Base-by-base conservation (phyloP, 2,329 filamentous ascomycete species). In the Phyllosticta capitalensis region DNA sequence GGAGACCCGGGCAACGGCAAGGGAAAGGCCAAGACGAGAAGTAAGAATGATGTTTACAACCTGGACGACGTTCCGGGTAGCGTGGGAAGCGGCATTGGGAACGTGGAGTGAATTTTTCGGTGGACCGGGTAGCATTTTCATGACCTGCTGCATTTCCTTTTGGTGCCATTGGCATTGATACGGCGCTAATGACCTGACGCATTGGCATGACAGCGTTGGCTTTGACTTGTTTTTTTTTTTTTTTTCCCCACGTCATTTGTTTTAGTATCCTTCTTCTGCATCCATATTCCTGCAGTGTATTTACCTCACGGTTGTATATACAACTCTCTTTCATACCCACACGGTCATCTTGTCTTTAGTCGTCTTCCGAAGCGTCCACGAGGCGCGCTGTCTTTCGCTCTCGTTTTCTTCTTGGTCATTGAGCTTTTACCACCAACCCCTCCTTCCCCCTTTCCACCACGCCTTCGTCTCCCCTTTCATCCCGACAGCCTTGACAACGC, bases 41-140 rank as follows among this genome's bases (percentile, higher is more conserved):
- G 69, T 9, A 68, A 71, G 65, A 68, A 72, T 55, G 71, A 73
- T 62, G 64, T 73, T 20, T 73, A 73, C 38, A 67, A 73, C 63
- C 58, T 74, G 52, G 67, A 68, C 54, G 70, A 72, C 26, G 52
- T 59, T 17, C 52, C 48, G 19, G 52, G 57, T 7, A 28, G 50
- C 45, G 22, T 19, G 52, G 50, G 55, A 7, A 58, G 56, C 30
- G 38, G 33, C n/a, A 10, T 17, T 2, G 33, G 33, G 14, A 53
- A 45, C 21, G 51, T 49, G 19, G 24, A 59, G 33, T 52, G 17
- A 45, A 6, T n/a, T 12, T 6, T 38, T 12, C 10, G 12, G 9
- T 17, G 33, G 24, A 26, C 24, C 3, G 24, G 24, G 24, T 3
- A 26, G 24, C 24, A 7, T 38, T 38, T 17, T 38, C 30, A 38